A percentile compares a stretch with the other conserved stretches of the same genome.
phyloP scores from a whole-genome alignment of 768 basidiomycete species.

The Suillus hirtellus region DNA sequence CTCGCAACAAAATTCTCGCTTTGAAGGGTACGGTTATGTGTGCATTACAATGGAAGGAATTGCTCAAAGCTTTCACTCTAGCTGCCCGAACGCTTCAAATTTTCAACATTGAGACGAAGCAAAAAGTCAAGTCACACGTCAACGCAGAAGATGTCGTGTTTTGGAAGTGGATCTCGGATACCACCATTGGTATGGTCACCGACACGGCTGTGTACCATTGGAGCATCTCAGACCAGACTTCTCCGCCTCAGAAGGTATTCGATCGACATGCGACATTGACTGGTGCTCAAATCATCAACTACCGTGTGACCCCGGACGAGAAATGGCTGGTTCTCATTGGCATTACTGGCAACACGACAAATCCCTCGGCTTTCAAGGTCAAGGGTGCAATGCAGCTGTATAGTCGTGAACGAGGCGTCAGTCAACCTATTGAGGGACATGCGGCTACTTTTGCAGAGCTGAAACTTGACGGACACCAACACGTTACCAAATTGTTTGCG shows the following conservation, averaged over 20 bases:
- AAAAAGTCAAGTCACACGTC: slow-evolving; percentile 94
- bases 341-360: slow-evolving; percentile 88
- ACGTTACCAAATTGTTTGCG: slow-evolving; percentile 87
- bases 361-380: slow-evolving; percentile 96
- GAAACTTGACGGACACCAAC: slow-evolving; percentile 85
- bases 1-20: slow-evolving; percentile 93
- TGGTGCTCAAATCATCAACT: slow-evolving; percentile 98
- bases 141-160: slow-evolving; percentile 95
- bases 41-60: background rate
- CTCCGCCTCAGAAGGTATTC: slow-evolving; percentile 88
- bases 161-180: slow-evolving; percentile 98
- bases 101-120: slow-evolving; percentile 97
- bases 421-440: slow-evolving; percentile 98
- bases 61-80: slow-evolving; percentile 34
- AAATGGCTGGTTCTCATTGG: slow-evolving; percentile 98
- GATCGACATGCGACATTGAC: slow-evolving; percentile 94
- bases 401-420: slow-evolving; percentile 88
- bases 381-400: slow-evolving; percentile 99
- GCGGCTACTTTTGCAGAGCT: slow-evolving; percentile 95
- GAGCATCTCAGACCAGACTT: slow-evolving; percentile 73
- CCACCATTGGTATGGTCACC: slow-evolving; percentile 93
- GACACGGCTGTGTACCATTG: slow-evolving; percentile 93
- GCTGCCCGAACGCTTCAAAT: slow-evolving; percentile 94
- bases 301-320: slow-evolving; percentile 88
- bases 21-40: slow-evolving; percentile 63